Evolutionary conservation across 2,329 filamentous ascomycete species (phyloP).

Genomic region (Ampelomyces quisqualis): DNA sequence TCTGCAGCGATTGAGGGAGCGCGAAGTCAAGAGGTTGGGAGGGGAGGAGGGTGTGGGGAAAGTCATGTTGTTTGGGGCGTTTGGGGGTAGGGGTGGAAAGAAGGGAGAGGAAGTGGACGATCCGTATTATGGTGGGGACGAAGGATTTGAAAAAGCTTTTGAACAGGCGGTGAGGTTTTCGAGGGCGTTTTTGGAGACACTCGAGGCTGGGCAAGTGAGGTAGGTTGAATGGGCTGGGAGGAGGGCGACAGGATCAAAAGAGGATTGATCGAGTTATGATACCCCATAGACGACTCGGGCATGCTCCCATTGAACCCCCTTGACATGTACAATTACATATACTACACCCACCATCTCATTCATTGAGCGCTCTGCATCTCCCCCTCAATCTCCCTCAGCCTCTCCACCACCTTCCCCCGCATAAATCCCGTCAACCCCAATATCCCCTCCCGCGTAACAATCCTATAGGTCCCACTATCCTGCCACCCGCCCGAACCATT

Average conservation of each 20-base stretch:
- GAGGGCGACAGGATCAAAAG: not conserved
- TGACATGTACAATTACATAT: slow-evolving; percentile 1
- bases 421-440: slow-evolving; percentile 27
- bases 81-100: slow-evolving; percentile 56
- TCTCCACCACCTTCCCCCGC: slow-evolving; percentile 24
- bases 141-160: slow-evolving; percentile 83
- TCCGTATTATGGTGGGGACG: slow-evolving; percentile 85
- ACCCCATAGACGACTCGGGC: slow-evolving; percentile 17
- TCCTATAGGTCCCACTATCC: slow-evolving; percentile 62
- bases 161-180: slow-evolving; percentile 79
- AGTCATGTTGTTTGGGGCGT: slow-evolving; percentile 84
- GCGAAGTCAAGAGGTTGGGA: slow-evolving; percentile 50
- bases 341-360: not conserved
- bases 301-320: no score
- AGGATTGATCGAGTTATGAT: slow-evolving; percentile 17
- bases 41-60: slow-evolving; percentile 47
- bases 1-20: slow-evolving; percentile 59
- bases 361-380: slow-evolving; percentile 18
- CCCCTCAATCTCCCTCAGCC: slow-evolving; percentile 21
- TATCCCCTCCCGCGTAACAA: slow-evolving; percentile 62
- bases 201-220: slow-evolving; percentile 43
- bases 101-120: slow-evolving; percentile 72
- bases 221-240: slow-evolving; percentile 3
- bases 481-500: slow-evolving; percentile 60
- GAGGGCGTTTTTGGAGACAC: slow-evolving; percentile 69